Base-by-base conservation (phyloP, 1,284 basidiomycete species). In the Boletus holoroseus region DNA sequence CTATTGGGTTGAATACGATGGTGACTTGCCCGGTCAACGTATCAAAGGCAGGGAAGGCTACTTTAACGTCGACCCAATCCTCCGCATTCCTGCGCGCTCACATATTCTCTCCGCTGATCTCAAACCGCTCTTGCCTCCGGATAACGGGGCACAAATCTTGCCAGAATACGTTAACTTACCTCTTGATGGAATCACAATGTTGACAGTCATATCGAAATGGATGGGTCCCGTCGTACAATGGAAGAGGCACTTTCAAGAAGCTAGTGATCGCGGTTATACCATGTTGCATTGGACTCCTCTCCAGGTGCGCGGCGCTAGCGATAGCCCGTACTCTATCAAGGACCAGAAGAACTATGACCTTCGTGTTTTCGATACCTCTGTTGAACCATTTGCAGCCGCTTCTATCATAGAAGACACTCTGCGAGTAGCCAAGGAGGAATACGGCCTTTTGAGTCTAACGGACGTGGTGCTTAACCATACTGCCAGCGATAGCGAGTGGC, bases 391-490 rank as follows among this genome's bases (percentile, higher is more conserved):
- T 47, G 80, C 77, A 9, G 81, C 81, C 3, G 71, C 73, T 57
- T 71, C 73, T 20, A 72, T 77, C 55, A 72, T 92, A 20, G 75
- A 85, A 57, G 72, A 81, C n/a, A 73, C 82, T 32, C 69, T 94
- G 24, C 78, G 75, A 58, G 60, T 81, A 15, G 91, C 92, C 3
- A 81, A 77, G 62, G 82, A 92, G 39, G 83, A 94, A 66, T 94
- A 87, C 59, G 94, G 94, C 1, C 73, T 97, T 32, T 75, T 95
- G 53, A 88, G 83, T 61, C 68, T 97, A 59, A 96, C 91, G 0
- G 94, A 97, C 65, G 88, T 97, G 39, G 94, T 97, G 15, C 78
- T 95, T 54, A 97, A 97, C 67, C 94, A 97, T 64, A 96, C 94
- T 3, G 91, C 94, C 6, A 88, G 91, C 63, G 91, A 96, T 65